Percentiles rank a stretch among this genome's conserved stretches.
Evolutionary conservation across 352 stramenopile species (phyloP).

Genomic region (Pythium angustatum): DNA sequence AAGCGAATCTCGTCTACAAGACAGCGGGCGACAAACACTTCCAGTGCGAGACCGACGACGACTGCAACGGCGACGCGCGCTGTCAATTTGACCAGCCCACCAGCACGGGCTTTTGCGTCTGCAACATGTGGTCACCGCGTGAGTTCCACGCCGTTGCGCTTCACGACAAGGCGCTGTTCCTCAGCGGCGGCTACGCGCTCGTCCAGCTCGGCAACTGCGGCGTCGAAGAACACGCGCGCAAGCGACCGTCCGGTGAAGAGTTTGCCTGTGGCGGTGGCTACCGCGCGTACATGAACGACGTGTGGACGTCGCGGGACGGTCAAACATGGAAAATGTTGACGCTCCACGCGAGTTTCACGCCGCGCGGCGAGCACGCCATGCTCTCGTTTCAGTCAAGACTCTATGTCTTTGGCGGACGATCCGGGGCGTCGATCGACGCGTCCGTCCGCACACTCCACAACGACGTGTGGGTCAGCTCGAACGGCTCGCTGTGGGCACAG

Average conservation of each 20-base stretch:
- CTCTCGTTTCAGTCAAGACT: slow-evolving; percentile 53
- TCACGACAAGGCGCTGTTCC: slow-evolving; percentile 43
- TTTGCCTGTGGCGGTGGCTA: slow-evolving; percentile 67
- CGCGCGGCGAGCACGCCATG: slow-evolving; percentile 73
- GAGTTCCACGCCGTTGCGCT: slow-evolving; percentile 66
- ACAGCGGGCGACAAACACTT: slow-evolving; percentile 35
- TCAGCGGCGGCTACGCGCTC: slow-evolving; percentile 65
- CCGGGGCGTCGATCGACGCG: slow-evolving; percentile 31
- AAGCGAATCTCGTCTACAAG: slow-evolving; percentile 55
- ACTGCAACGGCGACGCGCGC: slow-evolving; percentile 64
- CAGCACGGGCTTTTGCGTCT: slow-evolving; percentile 55
- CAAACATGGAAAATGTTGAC: slow-evolving; percentile 55
- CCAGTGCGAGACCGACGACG: slow-evolving; percentile 64
- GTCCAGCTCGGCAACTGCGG: slow-evolving; percentile 69
- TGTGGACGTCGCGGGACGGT: slow-evolving; percentile 69
- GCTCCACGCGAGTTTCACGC: slow-evolving; percentile 41
- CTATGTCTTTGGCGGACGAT: slow-evolving; percentile 61
- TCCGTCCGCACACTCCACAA: slow-evolving; percentile 48
- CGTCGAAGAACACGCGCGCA: slow-evolving; percentile 52
- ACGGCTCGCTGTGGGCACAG: slow-evolving; percentile 48
- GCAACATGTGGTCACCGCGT: slow-evolving; percentile 77
- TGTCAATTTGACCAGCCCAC: slow-evolving; percentile 52
- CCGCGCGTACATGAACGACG: slow-evolving; percentile 66
- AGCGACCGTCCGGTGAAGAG: slow-evolving; percentile 54
- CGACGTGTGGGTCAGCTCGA: slow-evolving; percentile 63